Base-by-base conservation (phyloP, 257 asterid genomes). In the Solanum dulcamara region DNA sequence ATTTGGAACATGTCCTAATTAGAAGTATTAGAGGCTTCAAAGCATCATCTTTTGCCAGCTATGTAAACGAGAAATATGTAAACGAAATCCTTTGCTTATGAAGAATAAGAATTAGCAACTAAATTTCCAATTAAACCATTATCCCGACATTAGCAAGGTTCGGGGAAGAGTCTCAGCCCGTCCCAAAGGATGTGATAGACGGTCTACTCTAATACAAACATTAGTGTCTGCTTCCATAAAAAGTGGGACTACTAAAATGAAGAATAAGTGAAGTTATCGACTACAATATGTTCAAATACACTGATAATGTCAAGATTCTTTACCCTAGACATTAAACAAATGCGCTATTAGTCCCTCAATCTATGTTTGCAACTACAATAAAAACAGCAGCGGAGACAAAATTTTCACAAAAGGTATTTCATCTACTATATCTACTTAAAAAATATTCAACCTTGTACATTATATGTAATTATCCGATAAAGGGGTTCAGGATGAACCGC, bases 1-100 rank as follows among this genome's bases (percentile, higher is more conserved):
- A 68, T 12, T 35, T 68, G 46, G 28, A 68, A 35, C 48, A 18
- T 51, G 28, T 68, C 79, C 67, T n/a, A 59, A 59, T 55, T 6
- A 7, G 6, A 51, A 51, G 66, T 30, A 57, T n/a, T 60, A 60
- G 35, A 60, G 35, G 35, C 68, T 60, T 26, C 33, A 37, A 70
- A 84, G 98, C 99, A 85, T 96, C 94, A 11, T 98, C 94, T 84
- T 94, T 98, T 87, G n/a, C 99, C 99, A 15, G 93, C 30, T 87
- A 96, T 94, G 82, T 71, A 96, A 83, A 96, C 86, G 67, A 88
- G 91, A 88, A 89, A 96, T 88, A 64, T 70, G 68, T 30, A 62
- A 85, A 42, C 9, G 80, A 82, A 85, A 70, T 20, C n/a, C 37
- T 75, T 57, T 74, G n/a, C 44, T 24, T 66, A 26, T 33, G 75